These are phyloP conservation scores for Myrmaecium sp. DNA, from an alignment of 2,329 filamentous ascomycete species.

Conservation along the genomic window DNA sequence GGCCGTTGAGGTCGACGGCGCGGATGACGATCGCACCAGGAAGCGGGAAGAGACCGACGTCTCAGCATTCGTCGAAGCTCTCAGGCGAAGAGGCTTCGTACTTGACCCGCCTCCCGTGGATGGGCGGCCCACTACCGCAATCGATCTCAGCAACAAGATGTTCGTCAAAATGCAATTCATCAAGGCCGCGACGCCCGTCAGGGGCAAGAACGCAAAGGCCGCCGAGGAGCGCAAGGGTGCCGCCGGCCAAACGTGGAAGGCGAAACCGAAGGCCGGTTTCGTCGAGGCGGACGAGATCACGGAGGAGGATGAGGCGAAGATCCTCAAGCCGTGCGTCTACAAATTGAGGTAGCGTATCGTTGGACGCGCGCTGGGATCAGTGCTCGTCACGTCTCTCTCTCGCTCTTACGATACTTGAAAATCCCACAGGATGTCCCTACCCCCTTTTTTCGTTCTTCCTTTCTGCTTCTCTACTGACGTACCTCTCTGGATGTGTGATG, in stretches of 20 bases:
- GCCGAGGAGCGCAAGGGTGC: conserved; percentile 15
- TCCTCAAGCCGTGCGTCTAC: conserved; percentile 91
- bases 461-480: too few species aligned
- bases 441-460: too few species aligned
- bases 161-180: conserved; percentile 95
- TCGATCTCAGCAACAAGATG: conserved; percentile 90
- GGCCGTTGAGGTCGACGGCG: conserved; percentile 47
- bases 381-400: too few species aligned
- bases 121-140: conserved; percentile 34
- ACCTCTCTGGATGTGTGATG: too few species aligned
- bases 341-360: conserved; percentile 56
- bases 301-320: conserved; percentile 45
- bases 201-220: conserved; percentile 51
- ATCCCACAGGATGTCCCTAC: too few species aligned
- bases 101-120: conserved; percentile 39
- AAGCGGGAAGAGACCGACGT: conserved; percentile 58
- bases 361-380: too few species aligned
- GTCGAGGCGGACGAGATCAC: conserved; percentile 37
- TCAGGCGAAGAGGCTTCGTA: conserved; percentile 69
- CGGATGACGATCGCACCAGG: conserved; percentile 10
- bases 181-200: conserved; percentile 58
- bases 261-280: conserved; percentile 26
- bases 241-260: conserved; percentile 15
- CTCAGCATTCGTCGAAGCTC: conserved; percentile 67
- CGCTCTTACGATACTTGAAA: too few species aligned